Conservation (phyloP, 495 filamentous ascomycete genomes). For the Penicillium daleae region DNA sequence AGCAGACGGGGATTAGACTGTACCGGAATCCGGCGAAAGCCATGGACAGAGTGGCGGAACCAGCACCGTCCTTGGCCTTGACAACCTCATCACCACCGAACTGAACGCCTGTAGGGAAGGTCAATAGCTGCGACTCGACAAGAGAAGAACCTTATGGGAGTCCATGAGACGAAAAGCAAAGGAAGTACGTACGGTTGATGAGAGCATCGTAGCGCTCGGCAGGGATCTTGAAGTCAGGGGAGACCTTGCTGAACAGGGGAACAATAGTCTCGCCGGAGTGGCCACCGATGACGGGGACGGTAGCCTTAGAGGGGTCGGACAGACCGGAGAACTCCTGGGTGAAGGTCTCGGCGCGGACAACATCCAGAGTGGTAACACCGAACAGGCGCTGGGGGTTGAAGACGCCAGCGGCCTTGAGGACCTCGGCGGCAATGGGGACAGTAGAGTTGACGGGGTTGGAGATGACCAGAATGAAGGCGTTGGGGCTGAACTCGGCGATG, state of each 20-base stretch:
- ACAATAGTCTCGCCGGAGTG: conserved; percentile 98
- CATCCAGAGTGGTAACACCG: conserved; percentile 96
- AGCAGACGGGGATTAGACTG: background rate
- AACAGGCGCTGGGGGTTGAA: conserved; percentile 95
- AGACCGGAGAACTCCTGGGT: conserved; percentile 82
- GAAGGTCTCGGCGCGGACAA: conserved; percentile 97
- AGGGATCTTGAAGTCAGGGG: conserved; percentile 78
- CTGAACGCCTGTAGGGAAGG: conserved; percentile 68
- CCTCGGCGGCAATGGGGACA: conserved; percentile 95
- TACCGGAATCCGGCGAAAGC: conserved; percentile 94
- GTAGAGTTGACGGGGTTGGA: conserved; percentile 99
- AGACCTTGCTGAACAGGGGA: conserved; percentile 90
- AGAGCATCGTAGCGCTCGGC: conserved; percentile 83
- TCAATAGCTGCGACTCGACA: conserved; percentile 11
- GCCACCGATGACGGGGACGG: conserved; percentile 91
- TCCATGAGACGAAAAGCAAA: background rate
- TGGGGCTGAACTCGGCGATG: conserved; percentile 83
- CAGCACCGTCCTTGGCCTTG: conserved; percentile 93
- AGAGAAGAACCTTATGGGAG: no score
- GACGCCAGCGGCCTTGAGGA: conserved; percentile 87
- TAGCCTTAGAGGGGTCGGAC: conserved; percentile 77
- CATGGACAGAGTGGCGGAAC: conserved; percentile 97
- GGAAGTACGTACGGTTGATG: conserved; percentile 69
- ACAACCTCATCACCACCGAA: conserved; percentile 99
- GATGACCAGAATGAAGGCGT: conserved; percentile 93